phyloP scores from a whole-genome alignment of 2,329 filamentous ascomycete genomes.

The Parasarocladium wereldwijsianum region DNA sequence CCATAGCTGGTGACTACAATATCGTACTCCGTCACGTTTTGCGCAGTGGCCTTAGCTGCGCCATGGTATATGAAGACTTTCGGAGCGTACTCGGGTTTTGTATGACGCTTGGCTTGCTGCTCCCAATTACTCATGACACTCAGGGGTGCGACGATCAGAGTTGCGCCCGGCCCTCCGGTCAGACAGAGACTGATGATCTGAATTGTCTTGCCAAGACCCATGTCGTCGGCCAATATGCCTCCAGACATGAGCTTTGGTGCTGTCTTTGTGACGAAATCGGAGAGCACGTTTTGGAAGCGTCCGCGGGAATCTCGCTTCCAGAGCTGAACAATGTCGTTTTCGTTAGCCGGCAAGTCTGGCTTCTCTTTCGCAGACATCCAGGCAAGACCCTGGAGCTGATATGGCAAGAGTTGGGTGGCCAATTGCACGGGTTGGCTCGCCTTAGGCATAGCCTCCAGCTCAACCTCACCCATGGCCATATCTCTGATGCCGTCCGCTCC shows the following conservation, averaged over 20 bases:
- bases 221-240: slow-evolving; percentile 52
- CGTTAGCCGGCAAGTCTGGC: slow-evolving; percentile 47
- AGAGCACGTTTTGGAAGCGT: slow-evolving; percentile 38
- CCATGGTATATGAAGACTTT: slow-evolving; percentile 66
- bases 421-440: slow-evolving; percentile 53
- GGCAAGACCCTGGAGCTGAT: slow-evolving; percentile 65
- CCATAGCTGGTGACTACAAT: slow-evolving; percentile 79
- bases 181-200: slow-evolving; percentile 72
- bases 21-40: slow-evolving; percentile 50
- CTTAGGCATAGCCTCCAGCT: slow-evolving; percentile 56
- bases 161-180: slow-evolving; percentile 40
- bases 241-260: slow-evolving; percentile 57
- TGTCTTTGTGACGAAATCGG: slow-evolving; percentile 42
- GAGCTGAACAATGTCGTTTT: slow-evolving; percentile 52
- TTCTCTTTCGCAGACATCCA: slow-evolving; percentile 72
- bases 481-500: slow-evolving; percentile 51
- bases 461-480: slow-evolving; percentile 56
- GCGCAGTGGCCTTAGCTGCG: slow-evolving; percentile 35
- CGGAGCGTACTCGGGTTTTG: slow-evolving; percentile 46
- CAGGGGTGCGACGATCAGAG: slow-evolving; percentile 68
- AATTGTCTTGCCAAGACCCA: slow-evolving; percentile 43
- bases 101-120: slow-evolving; percentile 61
- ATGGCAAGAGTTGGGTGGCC: slow-evolving; percentile 56
- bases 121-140: slow-evolving; percentile 88
- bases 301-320: slow-evolving; percentile 47